These are phyloP conservation scores for Phaeosphaeriaceae sp. DNA, from an alignment of 2,329 filamentous ascomycete species.

Conservation along the genomic window DNA sequence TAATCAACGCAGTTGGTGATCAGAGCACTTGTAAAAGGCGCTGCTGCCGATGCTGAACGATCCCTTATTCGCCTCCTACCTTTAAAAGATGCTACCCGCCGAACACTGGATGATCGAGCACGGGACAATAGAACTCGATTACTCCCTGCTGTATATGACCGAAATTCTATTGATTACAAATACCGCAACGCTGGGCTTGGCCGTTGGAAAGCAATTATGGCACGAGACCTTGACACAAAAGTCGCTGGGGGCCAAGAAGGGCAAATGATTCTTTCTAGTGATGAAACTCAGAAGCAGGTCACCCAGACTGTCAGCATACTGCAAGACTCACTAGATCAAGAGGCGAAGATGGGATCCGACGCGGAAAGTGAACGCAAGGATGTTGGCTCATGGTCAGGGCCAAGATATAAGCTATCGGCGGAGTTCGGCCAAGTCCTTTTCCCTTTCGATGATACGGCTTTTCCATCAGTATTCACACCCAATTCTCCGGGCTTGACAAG, in stretches of 20 bases:
- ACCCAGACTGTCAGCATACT: background rate
- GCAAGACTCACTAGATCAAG: background rate
- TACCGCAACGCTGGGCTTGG: slow-evolving; percentile 28
- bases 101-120: slow-evolving; percentile 27
- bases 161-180: slow-evolving; percentile 27
- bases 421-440: slow-evolving; percentile 36
- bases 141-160: slow-evolving; percentile 22
- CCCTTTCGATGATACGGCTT: slow-evolving; percentile 14
- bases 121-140: slow-evolving; percentile 24
- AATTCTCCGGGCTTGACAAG: slow-evolving; percentile 29
- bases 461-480: slow-evolving; percentile 20
- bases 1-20: slow-evolving; percentile 33
- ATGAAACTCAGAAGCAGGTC: background rate
- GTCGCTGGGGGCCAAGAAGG: slow-evolving; percentile 1
- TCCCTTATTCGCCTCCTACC: slow-evolving; percentile 37
- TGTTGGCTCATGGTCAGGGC: slow-evolving; percentile 21
- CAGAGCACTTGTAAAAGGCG: slow-evolving; percentile 27
- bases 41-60: slow-evolving; percentile 37
- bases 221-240: slow-evolving; percentile 3
- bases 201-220: slow-evolving; percentile 33
- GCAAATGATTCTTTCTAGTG: background rate
- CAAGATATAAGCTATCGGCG: slow-evolving; percentile 22
- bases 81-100: slow-evolving; percentile 14
- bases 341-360: background rate
- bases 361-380: slow-evolving; percentile 2